Evolutionary conservation across 2,329 filamentous ascomycete genomes (phyloP), one percentile per base, ranked within the genome.

Genomic region (Aspergillus ibericus): DNA sequence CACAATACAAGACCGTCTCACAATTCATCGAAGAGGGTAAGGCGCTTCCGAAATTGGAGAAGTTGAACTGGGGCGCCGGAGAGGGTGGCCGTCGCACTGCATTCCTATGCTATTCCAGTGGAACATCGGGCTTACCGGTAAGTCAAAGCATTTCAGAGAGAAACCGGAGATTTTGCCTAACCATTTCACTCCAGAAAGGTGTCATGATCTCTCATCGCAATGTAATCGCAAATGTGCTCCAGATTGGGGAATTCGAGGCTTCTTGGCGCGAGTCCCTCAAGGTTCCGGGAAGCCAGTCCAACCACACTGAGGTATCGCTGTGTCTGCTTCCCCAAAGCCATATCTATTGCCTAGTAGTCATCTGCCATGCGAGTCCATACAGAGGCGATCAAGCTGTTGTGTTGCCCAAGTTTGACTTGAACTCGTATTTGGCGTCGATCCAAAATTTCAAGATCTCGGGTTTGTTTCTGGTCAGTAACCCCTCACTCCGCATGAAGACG

Each of bases 131-230:
- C 3, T 76, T 93, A 36, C 90, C 90, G 15, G 88, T 89, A 79
- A 68, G 81, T 71, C 7, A 3, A 25, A 22, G 5, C 22, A 20
- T 2, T 34, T 5, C 1, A 13, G 15, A 12, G 1, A 9, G 7
- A 20, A 42, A 2, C 3, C 18, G 12, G 6, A 18, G 6, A 8
- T 38, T 38, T 0, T 8, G 10, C 16, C 48, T 51, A 27, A 9
- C 4, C 8, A n/a, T 15, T n/a, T 22, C 15, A 27, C 42, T 61
- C 27, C 58, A 90, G 85, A 92, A 92, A 88, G 90, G 89, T 46
- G 90, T 93, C 54, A 92, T 91, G 87, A 90, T 93, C 59, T 90
- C 89, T 3, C 90, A 93, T 70, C 78, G 78, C 36, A 93, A 93
- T 63, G 87, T 93, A 44, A 93, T 93, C 49, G 84, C 90, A 53